phyloP scores from a whole-genome alignment of 1,284 basidiomycete genomes.

The Microbotryum intermedium region DNA sequence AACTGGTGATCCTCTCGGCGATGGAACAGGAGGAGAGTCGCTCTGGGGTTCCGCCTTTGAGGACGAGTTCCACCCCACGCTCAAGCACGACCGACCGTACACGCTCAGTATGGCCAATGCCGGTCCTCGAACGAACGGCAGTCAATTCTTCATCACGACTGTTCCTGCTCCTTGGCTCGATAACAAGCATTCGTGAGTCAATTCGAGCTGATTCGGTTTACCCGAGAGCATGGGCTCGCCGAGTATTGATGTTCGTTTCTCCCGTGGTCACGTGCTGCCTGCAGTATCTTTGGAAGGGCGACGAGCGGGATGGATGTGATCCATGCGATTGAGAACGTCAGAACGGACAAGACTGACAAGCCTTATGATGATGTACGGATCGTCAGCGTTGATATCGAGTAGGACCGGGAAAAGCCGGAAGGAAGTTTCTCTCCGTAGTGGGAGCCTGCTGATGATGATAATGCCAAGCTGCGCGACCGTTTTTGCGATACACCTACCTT shows the following conservation, averaged over 20 bases:
- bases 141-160: conserved; percentile 98
- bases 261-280: background rate
- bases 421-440: too few species aligned
- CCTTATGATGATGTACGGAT: conserved; percentile 36
- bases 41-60: conserved; percentile 94
- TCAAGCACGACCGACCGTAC: conserved; percentile 89
- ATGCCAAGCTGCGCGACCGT: too few species aligned
- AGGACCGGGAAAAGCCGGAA: background rate
- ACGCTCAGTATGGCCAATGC: conserved; percentile 99
- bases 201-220: background rate
- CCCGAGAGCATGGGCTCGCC: background rate
- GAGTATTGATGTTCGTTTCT: too few species aligned
- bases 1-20: conserved; percentile 92
- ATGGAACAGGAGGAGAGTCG: conserved; percentile 92
- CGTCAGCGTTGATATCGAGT: conserved; percentile 26
- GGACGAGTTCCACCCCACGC: conserved; percentile 78
- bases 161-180: conserved; percentile 86
- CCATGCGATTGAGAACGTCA: conserved; percentile 72
- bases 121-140: conserved; percentile 79
- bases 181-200: conserved; percentile 47
- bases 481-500: too few species aligned
- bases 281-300: conserved; percentile 49
- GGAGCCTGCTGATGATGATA: too few species aligned
- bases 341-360: conserved; percentile 41
- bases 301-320: conserved; percentile 48